Percentiles rank a stretch among this genome's conserved stretches.
These are phyloP conservation scores for Sparassis latifolia DNA, from an alignment of 1,284 basidiomycete genomes.

Conservation along the genomic window DNA sequence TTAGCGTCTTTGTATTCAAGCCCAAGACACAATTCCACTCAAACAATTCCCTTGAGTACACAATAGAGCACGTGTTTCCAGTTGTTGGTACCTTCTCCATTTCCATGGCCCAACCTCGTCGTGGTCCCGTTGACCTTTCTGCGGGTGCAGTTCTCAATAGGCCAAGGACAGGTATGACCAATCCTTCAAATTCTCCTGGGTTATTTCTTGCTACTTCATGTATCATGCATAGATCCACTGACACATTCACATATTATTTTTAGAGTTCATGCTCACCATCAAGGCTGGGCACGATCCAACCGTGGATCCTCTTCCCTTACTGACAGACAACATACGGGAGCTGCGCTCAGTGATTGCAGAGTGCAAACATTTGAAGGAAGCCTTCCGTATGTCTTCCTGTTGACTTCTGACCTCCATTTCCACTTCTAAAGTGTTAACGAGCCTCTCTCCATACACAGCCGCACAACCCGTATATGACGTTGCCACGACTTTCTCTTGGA, in stretches of 20 bases:
- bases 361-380: constrained; percentile 43
- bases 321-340: constrained; percentile 39
- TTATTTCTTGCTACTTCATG: background rate
- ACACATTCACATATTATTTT: background rate
- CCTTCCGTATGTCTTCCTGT: constrained; percentile 23
- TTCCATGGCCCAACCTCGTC: constrained; percentile 42
- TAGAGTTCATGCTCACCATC: constrained; percentile 41
- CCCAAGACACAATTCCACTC: background rate
- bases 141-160: constrained; percentile 12
- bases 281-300: constrained; percentile 30
- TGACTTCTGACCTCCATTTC: too few relatives aligned
- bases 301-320: constrained; percentile 31
- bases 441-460: background rate
- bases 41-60: constrained; percentile 7
- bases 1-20: constrained; percentile 11
- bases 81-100: constrained; percentile 47
- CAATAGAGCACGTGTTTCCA: constrained; percentile 41
- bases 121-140: constrained; percentile 16
- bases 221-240: background rate
- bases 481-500: background rate
- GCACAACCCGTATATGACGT: background rate
- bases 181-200: background rate
- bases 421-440: too few relatives aligned
- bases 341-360: constrained; percentile 39
- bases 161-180: constrained; percentile 19